Conservation (phyloP, 805 yeast species). For the Monosporozyma aquatica region DNA sequence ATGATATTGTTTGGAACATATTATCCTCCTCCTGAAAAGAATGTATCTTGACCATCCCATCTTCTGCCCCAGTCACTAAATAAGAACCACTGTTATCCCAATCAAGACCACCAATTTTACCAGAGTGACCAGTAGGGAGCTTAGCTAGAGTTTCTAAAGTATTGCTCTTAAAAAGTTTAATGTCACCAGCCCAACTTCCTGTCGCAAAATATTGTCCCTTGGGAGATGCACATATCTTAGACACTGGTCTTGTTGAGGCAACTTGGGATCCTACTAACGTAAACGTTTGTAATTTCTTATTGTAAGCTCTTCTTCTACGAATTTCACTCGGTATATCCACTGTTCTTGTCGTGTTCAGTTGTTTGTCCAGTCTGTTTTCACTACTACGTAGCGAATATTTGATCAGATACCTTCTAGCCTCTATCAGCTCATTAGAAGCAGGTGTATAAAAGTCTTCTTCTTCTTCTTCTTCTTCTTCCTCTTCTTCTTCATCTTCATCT, state of each 20-base stretch:
- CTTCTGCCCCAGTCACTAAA: slow-evolving; percentile 40
- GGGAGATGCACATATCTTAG: slow-evolving; percentile 42
- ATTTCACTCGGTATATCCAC: slow-evolving; percentile 38
- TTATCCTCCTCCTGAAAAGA: slow-evolving; percentile 10
- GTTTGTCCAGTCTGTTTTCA: slow-evolving; percentile 32
- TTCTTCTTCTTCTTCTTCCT: slow-evolving; percentile 39
- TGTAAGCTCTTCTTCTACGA: slow-evolving; percentile 38
- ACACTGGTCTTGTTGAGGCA: slow-evolving; percentile 59
- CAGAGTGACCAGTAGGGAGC: slow-evolving; percentile 33
- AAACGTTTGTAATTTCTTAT: slow-evolving; percentile 27
- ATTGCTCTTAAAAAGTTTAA: slow-evolving; percentile 40
- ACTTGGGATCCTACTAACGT: slow-evolving; percentile 61
- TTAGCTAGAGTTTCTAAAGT: slow-evolving; percentile 28
- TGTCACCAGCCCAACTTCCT: slow-evolving; percentile 80
- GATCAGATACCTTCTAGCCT: slow-evolving; percentile 46
- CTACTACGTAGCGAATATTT: slow-evolving; percentile 42
- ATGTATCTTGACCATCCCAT: slow-evolving; percentile 35
- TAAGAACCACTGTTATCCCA: slow-evolving; percentile 40
- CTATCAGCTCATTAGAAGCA: slow-evolving; percentile 46
- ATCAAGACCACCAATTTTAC: slow-evolving; percentile 61
- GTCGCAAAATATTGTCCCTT: slow-evolving; percentile 35
- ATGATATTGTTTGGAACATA: slow-evolving; percentile 16
- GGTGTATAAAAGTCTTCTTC: slow-evolving; percentile 85
- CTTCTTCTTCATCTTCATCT: slow-evolving; percentile 18
- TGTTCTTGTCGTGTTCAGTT: slow-evolving; percentile 23